These are phyloP conservation scores for Amaranthus cruentus DNA, from an alignment of 148 eudicot genomes.

Conservation along the genomic window DNA sequence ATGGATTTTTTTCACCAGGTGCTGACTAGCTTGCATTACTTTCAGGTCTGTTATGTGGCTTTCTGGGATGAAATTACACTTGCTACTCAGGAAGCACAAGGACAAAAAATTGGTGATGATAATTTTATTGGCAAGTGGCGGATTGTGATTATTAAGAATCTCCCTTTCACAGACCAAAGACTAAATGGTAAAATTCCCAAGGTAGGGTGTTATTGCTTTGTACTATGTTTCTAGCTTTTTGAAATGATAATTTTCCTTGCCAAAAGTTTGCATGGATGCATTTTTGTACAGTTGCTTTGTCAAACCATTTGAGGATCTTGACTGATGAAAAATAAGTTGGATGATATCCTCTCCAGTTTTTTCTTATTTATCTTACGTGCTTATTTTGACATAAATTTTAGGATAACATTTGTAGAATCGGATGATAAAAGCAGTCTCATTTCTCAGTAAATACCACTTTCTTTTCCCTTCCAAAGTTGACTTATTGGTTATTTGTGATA, in stretches of 20 bases:
- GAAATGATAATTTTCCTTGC: neutral
- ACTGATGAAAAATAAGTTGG: neutral
- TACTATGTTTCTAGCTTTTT: neutral
- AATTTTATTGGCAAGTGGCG: slow-evolving; percentile 88
- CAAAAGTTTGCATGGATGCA: neutral
- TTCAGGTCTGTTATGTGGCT: slow-evolving; percentile 95
- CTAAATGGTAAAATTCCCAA: slow-evolving; percentile 96
- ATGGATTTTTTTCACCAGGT: slow-evolving; percentile 6
- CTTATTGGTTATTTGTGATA: too few relatives aligned
- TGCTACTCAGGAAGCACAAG: slow-evolving; percentile 62
- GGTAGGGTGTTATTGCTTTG: slow-evolving; percentile 35
- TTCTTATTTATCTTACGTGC: neutral
- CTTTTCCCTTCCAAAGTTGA: too few relatives aligned
- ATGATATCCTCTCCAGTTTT: neutral
- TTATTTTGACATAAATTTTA: neutral
- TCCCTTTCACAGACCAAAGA: slow-evolving; percentile 88
- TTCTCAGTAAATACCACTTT: too few relatives aligned
- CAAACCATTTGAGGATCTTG: neutral
- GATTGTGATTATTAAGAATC: slow-evolving; percentile 64
- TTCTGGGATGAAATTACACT: slow-evolving; percentile 96
- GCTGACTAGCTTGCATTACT: slow-evolving; percentile 12
- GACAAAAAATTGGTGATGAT: slow-evolving; percentile 53
- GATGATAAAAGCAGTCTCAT: too few relatives aligned
- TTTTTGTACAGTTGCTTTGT: neutral
- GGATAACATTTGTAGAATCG: neutral